Conservation (phyloP, 306 rosid species). For the Rubus parviflorus region DNA sequence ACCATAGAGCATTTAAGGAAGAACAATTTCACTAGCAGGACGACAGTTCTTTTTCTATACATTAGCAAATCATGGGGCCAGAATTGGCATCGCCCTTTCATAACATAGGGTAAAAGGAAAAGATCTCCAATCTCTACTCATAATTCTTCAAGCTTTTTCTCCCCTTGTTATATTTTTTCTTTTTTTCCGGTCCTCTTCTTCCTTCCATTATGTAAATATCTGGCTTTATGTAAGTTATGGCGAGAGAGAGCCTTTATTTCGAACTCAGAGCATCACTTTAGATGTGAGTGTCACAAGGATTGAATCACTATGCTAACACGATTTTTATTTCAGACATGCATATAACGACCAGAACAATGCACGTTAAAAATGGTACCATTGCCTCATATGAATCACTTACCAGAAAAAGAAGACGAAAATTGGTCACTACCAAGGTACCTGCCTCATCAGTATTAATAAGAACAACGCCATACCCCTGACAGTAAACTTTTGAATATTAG, state of each 20-base stretch:
- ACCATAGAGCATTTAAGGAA: not conserved
- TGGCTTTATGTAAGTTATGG: not conserved
- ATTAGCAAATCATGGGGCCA: not conserved
- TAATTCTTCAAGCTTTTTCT: too few species aligned
- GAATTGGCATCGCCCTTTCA: not conserved
- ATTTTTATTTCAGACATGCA: not conserved
- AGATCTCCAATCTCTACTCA: not conserved
- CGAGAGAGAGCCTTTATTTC: not conserved
- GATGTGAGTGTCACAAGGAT: not conserved
- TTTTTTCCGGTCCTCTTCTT: too few species aligned
- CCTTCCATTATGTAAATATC: too few species aligned
- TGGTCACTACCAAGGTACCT: conserved; percentile 81
- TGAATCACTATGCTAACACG: not conserved
- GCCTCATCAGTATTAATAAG: conserved; percentile 92
- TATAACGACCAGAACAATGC: not conserved
- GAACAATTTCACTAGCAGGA: not conserved
- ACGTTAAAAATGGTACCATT: not conserved
- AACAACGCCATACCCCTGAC: conserved; percentile 93
- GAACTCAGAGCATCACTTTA: not conserved
- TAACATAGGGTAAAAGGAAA: not conserved
- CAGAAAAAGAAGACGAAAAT: conserved; percentile 86
- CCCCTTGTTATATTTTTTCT: too few species aligned
- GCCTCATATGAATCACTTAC: conserved; percentile 48
- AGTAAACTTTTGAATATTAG: conserved; percentile 22
- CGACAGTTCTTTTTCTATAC: not conserved